Evolutionary conservation across 2,329 filamentous ascomycete species (phyloP).

Genomic region (Fusarium brevicatenulatum): DNA sequence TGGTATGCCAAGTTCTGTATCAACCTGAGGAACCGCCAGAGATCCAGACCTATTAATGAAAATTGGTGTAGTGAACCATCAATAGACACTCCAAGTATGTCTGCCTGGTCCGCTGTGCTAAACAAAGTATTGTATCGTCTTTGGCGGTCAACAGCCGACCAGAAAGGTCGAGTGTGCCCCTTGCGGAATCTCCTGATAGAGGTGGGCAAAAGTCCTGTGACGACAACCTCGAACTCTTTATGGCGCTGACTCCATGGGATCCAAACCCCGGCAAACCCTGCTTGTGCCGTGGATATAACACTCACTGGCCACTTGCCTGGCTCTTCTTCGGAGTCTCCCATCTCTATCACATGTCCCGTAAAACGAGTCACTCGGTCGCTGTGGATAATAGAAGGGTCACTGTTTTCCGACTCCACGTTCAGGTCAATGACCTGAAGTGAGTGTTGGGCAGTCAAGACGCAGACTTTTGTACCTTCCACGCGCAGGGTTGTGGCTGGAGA

Average conservation of each 20-base stretch:
- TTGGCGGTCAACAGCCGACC: slow-evolving; percentile 52
- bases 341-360: slow-evolving; percentile 58
- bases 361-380: slow-evolving; percentile 58
- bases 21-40: slow-evolving; percentile 76
- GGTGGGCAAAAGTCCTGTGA: slow-evolving; percentile 65
- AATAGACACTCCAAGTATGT: slow-evolving; percentile 72
- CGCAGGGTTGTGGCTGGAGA: slow-evolving; percentile 63
- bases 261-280: slow-evolving; percentile 62
- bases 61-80: slow-evolving; percentile 78
- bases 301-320: slow-evolving; percentile 53
- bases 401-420: slow-evolving; percentile 49
- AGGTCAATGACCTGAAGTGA: slow-evolving; percentile 67
- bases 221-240: slow-evolving; percentile 58
- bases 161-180: slow-evolving; percentile 63
- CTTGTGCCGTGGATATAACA: slow-evolving; percentile 60
- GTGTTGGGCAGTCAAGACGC: slow-evolving; percentile 63
- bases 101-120: slow-evolving; percentile 56
- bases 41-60: slow-evolving; percentile 67
- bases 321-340: slow-evolving; percentile 49
- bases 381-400: slow-evolving; percentile 55
- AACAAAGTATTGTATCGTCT: slow-evolving; percentile 56
- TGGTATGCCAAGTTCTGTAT: slow-evolving; percentile 74
- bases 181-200: slow-evolving; percentile 67
- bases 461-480: slow-evolving; percentile 58
- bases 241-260: slow-evolving; percentile 55